These are phyloP conservation scores for Sporothrix luriei DNA, from an alignment of 2,329 filamentous ascomycete species.

Conservation along the genomic window DNA sequence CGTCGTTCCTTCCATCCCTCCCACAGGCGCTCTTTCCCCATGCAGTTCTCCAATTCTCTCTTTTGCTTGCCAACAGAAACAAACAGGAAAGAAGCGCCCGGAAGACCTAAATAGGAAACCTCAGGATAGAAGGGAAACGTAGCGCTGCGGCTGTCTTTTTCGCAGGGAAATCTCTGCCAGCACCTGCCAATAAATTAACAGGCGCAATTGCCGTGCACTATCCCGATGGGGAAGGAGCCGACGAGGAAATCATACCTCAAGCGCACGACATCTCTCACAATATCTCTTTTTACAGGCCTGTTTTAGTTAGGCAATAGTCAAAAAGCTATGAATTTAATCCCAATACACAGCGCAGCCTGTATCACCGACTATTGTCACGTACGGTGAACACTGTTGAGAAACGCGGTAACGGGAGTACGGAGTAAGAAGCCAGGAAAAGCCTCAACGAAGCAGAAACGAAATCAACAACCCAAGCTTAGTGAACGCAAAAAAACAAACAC, in stretches of 20 bases:
- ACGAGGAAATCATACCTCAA: neutral
- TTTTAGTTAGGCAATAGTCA: neutral
- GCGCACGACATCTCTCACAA: slow-evolving; percentile 16
- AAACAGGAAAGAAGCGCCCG: slow-evolving; percentile 17
- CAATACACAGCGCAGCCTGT: neutral
- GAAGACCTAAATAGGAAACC: slow-evolving; percentile 25
- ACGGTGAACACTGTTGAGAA: neutral
- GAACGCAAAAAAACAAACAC: neutral
- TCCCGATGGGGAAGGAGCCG: slow-evolving; percentile 15
- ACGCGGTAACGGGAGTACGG: neutral
- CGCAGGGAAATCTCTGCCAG: neutral
- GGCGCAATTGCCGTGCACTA: slow-evolving; percentile 28
- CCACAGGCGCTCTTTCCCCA: neutral
- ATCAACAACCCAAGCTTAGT: neutral
- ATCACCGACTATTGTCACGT: neutral
- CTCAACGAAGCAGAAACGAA: neutral
- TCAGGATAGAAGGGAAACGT: neutral
- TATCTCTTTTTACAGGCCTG: slow-evolving; percentile 19
- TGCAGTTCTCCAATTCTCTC: slow-evolving; percentile 2
- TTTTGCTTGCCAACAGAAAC: slow-evolving; percentile 1
- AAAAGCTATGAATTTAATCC: no score
- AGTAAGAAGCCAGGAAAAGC: neutral
- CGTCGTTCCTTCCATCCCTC: slow-evolving; percentile 3
- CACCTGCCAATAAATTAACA: slow-evolving; percentile 12
- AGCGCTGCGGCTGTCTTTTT: slow-evolving; percentile 1